Percentiles rank a stretch among this genome's conserved stretches.
Evolutionary conservation across 2,329 filamentous ascomycete species (phyloP).

Genomic region (Botrytis galanthina): DNA sequence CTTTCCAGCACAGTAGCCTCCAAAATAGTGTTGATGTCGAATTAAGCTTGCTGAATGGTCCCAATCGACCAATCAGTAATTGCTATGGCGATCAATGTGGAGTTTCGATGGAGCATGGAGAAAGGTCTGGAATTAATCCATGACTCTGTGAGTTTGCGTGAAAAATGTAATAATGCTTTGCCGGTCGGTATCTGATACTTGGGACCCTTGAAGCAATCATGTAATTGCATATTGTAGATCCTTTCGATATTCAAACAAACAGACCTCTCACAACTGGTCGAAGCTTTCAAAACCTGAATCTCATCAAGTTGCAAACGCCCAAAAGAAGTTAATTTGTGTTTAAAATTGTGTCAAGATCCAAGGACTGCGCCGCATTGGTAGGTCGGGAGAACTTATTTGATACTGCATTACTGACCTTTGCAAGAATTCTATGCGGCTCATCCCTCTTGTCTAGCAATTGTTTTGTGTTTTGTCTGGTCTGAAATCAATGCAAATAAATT

Average conservation of each 20-base stretch:
- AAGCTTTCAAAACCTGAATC: not conserved
- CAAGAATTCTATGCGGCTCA: too few relatives aligned
- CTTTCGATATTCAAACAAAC: not conserved
- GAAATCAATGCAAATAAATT: not conserved
- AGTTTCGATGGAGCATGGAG: not conserved
- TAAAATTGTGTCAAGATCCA: not conserved
- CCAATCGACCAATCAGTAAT: not conserved
- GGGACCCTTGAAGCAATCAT: slow-evolving; percentile 8
- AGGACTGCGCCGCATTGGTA: not conserved
- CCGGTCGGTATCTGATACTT: slow-evolving; percentile 6
- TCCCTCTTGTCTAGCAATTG: not conserved
- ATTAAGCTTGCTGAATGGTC: not conserved
- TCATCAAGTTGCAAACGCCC: slow-evolving; percentile 4
- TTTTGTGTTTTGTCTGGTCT: not conserved
- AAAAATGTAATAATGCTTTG: not conserved
- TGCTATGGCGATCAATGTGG: not conserved
- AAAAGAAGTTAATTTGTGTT: not conserved
- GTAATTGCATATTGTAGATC: slow-evolving; percentile 6
- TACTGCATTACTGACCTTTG: not conserved
- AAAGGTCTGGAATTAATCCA: not conserved
- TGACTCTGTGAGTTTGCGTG: slow-evolving; percentile 6
- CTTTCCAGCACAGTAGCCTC: not conserved
- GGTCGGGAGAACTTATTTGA: not conserved
- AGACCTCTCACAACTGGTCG: not conserved
- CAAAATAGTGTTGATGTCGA: not conserved